Evolutionary conservation across 257 asterid genomes (phyloP).

Genomic region (Solanum pennellii): DNA sequence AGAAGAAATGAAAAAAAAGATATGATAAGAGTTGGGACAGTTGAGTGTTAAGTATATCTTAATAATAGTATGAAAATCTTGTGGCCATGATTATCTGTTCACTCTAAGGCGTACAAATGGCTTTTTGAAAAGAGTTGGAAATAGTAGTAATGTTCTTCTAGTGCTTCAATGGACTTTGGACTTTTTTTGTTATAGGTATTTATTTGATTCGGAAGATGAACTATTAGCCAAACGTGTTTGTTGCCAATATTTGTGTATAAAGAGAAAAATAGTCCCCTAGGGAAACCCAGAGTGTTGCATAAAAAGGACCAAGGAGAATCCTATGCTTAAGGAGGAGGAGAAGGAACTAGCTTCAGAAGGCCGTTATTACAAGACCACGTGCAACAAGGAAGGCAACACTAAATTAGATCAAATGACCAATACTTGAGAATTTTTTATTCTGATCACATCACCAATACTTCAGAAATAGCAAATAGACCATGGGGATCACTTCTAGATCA

Average conservation of each 20-base stretch:
- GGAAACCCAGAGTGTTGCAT: background rate
- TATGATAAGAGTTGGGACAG: background rate
- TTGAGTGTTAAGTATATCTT: background rate
- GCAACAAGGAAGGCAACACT: background rate
- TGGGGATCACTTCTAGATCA: background rate
- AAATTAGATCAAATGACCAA: background rate
- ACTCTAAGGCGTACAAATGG: background rate
- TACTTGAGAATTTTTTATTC: background rate
- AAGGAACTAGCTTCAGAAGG: background rate
- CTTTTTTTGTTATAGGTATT: background rate
- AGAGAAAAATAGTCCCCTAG: background rate
- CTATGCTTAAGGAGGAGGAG: background rate
- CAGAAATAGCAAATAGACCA: background rate
- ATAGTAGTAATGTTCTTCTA: background rate
- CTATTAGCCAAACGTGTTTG: background rate
- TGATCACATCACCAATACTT: background rate
- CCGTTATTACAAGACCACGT: background rate
- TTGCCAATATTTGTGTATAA: background rate
- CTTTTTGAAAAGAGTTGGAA: background rate
- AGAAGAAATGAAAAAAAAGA: background rate
- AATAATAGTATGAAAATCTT: background rate
- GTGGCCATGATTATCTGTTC: background rate
- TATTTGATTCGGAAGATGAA: background rate
- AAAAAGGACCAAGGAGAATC: background rate
- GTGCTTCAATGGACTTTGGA: background rate